Evolutionary conservation across 2,329 filamentous ascomycete genomes (phyloP).

Genomic region (Cordyceps cicadae): DNA sequence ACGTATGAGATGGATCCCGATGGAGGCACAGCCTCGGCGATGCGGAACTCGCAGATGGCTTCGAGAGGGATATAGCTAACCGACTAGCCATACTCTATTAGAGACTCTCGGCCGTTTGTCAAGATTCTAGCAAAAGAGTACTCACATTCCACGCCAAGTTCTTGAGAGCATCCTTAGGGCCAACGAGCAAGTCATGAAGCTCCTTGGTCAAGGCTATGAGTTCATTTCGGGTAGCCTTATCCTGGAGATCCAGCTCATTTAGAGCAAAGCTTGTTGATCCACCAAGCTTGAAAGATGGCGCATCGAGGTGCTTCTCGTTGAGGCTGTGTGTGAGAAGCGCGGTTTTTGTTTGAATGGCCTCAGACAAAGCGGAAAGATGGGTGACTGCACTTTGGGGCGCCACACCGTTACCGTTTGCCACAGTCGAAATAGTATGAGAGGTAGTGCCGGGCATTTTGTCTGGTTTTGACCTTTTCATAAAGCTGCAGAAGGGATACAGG

Average conservation of each 20-base stretch:
- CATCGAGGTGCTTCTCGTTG: slow-evolving; percentile 14
- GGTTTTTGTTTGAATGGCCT: slow-evolving; percentile 16
- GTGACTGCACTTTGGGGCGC: slow-evolving; percentile 11
- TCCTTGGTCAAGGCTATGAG: slow-evolving; percentile 17
- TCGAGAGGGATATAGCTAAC: slow-evolving; percentile 23
- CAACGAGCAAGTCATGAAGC: slow-evolving; percentile 17
- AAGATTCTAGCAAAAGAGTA: background rate
- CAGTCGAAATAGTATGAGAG: background rate
- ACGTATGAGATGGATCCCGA: slow-evolving; percentile 21
- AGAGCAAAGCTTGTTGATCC: slow-evolving; percentile 17
- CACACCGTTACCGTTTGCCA: background rate
- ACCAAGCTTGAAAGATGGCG: slow-evolving; percentile 15
- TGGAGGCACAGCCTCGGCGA: slow-evolving; percentile 23
- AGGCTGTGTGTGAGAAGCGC: slow-evolving; percentile 14
- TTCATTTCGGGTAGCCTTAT: slow-evolving; percentile 12
- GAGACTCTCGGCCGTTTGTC: background rate
- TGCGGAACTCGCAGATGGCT: slow-evolving; percentile 23
- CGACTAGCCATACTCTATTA: slow-evolving; percentile 12
- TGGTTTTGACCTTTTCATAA: background rate
- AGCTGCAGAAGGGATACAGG: background rate
- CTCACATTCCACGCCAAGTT: slow-evolving; percentile 10
- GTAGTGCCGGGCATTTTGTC: background rate
- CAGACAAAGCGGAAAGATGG: slow-evolving; percentile 14
- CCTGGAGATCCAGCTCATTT: background rate
- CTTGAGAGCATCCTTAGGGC: slow-evolving; percentile 14